Base-by-base conservation (phyloP, 257 asterid genomes). In the Leonotis leonurus region DNA sequence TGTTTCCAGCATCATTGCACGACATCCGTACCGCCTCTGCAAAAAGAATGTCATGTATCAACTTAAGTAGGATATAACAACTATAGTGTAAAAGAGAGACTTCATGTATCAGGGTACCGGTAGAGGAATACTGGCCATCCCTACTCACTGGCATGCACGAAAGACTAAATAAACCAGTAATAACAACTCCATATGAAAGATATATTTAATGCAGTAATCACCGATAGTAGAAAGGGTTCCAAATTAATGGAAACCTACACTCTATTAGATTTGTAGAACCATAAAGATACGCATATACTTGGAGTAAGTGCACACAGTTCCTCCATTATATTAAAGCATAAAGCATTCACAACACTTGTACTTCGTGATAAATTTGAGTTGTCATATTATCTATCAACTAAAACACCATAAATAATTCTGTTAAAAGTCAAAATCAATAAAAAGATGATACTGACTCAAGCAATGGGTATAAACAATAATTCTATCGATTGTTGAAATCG, bases 1-100 rank as follows among this genome's bases (percentile, higher is more conserved):
- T 2, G 98, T 90, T 76, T 90, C 98, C 37, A 90, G 90, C 98
- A 90, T 88, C 98, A 88, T 81, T 22, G 98, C 98, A 36, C 95
- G 95, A 22, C 98, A 90, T 0, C 96, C 98, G 32, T 90, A 88
- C 20, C 87, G 85, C 68, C 93, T 83, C 96, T 90, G 94, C 71
- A 64, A 49, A 43, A 43, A n/a, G n/a, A n/a, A n/a, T n/a, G n/a
- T 33, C 39, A 6, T 6, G 13, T 8, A 8, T 8, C 39, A 33
- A 33, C 7, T 33, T 33, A 6, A 10, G 39, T 44, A 44, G 25
- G 17, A 22, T 44, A 17, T 7, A 17, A 27, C 32, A 44, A 57
- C 14, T 29, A 0, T 8, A 62, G 32, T 22, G 3, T 27, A 25
- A 16, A 26, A 48, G 4, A 4, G 4, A 33, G 13, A 35, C 10